Percentiles rank a stretch among this genome's conserved stretches.
Conservation (phyloP, 75 land plant genomes). For the Sequoiadendron giganteum region DNA sequence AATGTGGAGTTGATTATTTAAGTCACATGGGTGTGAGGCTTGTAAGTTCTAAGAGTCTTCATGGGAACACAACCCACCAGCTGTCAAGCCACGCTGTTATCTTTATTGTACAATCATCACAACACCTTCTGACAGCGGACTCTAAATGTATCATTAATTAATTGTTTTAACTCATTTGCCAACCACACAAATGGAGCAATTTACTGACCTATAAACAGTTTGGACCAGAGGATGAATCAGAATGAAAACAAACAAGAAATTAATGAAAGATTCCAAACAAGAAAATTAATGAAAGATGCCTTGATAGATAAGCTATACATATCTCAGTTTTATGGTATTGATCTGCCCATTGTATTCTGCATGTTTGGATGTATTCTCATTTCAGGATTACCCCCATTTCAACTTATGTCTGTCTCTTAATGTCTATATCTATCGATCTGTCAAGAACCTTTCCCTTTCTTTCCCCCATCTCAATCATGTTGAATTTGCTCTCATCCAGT, state of each 20-base stretch:
- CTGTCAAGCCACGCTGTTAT: background rate
- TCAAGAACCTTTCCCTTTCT: too few relatives aligned
- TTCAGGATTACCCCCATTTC: too few relatives aligned
- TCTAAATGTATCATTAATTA: background rate
- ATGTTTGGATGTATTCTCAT: background rate
- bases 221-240: too few relatives aligned
- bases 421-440: too few relatives aligned
- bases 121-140: background rate
- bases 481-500: too few relatives aligned
- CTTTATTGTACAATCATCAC: background rate
- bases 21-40: background rate
- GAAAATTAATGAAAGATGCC: too few relatives aligned
- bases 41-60: background rate
- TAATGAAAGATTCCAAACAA: background rate
- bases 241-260: too few relatives aligned
- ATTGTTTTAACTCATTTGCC: background rate
- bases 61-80: background rate
- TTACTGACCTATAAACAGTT: background rate
- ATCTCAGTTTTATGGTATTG: too few relatives aligned
- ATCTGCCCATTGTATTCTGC: background rate
- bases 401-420: too few relatives aligned
- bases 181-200: background rate
- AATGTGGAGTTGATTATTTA: background rate
- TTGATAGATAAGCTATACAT: background rate
- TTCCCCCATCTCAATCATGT: too few relatives aligned